These are phyloP conservation scores for Fremontodendron californicum DNA, from an alignment of 345 rosid species.

Conservation along the genomic window DNA sequence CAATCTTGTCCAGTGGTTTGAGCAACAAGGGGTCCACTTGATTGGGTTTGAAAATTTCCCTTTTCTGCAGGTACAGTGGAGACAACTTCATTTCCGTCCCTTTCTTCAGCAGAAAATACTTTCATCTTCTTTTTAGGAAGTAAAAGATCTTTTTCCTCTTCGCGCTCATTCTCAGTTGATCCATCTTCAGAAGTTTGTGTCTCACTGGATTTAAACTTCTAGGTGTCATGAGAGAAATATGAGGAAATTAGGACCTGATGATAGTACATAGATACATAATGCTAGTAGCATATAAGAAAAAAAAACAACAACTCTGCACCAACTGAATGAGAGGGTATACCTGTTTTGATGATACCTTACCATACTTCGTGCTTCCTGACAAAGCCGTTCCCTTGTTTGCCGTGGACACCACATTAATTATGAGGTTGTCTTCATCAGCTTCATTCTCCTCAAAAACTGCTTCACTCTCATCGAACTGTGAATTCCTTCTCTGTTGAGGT, in stretches of 20 bases:
- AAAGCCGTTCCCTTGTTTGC: slow-evolving; percentile 15
- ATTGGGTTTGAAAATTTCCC: slow-evolving; percentile 19
- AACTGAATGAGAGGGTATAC: slow-evolving; percentile 22
- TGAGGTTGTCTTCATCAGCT: slow-evolving; percentile 45
- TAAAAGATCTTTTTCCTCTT: slow-evolving; percentile 24
- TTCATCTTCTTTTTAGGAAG: slow-evolving; percentile 35
- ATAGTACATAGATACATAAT: background rate
- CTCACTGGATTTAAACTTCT: slow-evolving; percentile 37
- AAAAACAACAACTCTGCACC: background rate
- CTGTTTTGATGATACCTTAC: slow-evolving; percentile 30
- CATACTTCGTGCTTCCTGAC: slow-evolving; percentile 17
- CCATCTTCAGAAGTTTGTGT: slow-evolving; percentile 26
- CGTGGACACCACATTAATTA: slow-evolving; percentile 45
- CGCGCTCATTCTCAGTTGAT: slow-evolving; percentile 15
- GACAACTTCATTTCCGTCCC: slow-evolving; percentile 24
- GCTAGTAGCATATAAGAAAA: background rate
- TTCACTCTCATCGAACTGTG: background rate
- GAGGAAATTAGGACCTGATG: background rate
- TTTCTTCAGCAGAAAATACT: slow-evolving; percentile 24
- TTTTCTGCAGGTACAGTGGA: slow-evolving; percentile 26
- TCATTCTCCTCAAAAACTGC: slow-evolving; percentile 6
- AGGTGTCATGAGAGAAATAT: slow-evolving; percentile 23
- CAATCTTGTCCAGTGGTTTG: slow-evolving; percentile 19
- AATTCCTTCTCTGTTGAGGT: background rate
- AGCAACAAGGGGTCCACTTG: slow-evolving; percentile 16